Evolutionary conservation across 116 monocot species (phyloP).

Genomic region (Zostera marina): DNA sequence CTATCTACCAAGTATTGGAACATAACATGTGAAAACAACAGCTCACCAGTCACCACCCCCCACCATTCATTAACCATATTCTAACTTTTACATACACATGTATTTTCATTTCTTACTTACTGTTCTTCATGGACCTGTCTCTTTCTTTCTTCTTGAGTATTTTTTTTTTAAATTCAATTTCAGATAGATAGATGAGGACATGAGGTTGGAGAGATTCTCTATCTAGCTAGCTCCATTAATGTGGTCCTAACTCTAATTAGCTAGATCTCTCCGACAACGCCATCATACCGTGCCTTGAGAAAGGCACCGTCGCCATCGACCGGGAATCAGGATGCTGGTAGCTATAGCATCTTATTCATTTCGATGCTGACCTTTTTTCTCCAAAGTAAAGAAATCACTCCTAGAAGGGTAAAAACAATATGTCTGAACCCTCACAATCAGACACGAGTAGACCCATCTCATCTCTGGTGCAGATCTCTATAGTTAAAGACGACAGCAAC

Average conservation of each 20-base stretch:
- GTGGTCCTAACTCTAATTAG: neutral
- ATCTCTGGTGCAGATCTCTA: neutral
- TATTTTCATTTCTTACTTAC: neutral
- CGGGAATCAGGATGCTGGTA: neutral
- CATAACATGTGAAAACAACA: slow-evolving; percentile 6
- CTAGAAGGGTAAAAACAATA: neutral
- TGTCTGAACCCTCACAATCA: neutral
- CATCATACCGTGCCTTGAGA: slow-evolving; percentile 11
- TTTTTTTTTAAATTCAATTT: neutral
- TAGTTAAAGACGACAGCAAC: neutral
- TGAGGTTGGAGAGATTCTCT: neutral
- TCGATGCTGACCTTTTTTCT: too few relatives aligned
- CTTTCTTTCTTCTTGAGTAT: neutral
- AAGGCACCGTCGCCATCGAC: slow-evolving; percentile 1
- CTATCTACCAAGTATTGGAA: too few relatives aligned
- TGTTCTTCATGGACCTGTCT: neutral
- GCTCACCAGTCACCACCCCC: neutral
- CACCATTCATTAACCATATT: too few relatives aligned
- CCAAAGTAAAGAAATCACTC: too few relatives aligned
- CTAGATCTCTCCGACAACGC: slow-evolving; percentile 7
- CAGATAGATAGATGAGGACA: neutral
- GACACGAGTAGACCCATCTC: neutral
- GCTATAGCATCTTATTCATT: too few relatives aligned
- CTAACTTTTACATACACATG: too few relatives aligned
- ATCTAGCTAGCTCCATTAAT: too few relatives aligned